Base-by-base conservation (phyloP, 345 rosid genomes). In the Aegle marmelos region DNA sequence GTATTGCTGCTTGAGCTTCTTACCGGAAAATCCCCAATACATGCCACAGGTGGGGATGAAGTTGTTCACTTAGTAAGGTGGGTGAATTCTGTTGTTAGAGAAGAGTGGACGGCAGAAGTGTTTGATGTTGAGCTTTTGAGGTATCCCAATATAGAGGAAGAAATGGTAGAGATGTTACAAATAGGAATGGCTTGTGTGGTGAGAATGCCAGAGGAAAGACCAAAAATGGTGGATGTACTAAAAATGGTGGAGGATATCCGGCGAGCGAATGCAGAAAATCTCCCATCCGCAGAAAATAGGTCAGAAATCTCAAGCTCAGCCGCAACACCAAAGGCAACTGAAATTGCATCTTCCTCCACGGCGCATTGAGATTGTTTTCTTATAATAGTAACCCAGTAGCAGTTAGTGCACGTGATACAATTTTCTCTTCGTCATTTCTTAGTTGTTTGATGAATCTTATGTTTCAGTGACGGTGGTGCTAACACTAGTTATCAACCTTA, bases 101-200 rank as follows among this genome's bases (percentile, higher is more conserved):
- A 97, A 75, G 99, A 97, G 83, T 97, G 99, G 99, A 93, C 98
- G 0, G 99, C 97, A 25, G 98, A 94, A 82, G 99, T 94, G 75
- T 97, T 94, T 76, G 98, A 97, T 70, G 77, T 90, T 50, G 93
- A 86, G 88, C 93, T 97, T 36, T 57, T 94, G 85, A 86, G 95
- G 86, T 91, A 85, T 82, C 91, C 99, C 7, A 92, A 94, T 68
- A 93, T 94, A 45, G 99, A 96, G 84, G 98, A 94, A 83, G 98
- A 94, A 88, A 89, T 94, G 98, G 99, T 97, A 41, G 98, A 90
- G 87, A 91, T 97, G 98, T 78, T 97, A 71, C 98, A 96, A 80
- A 87, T 94, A 34, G 98, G 91, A 21, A 90, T 92, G 95, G 89
- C 88, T 28, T 94, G 98, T 85, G 93, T 91, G 1, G 86, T 77